Evolutionary conservation across 1,284 basidiomycete genomes (phyloP).

Genomic region (Ceratobasidium sp.): DNA sequence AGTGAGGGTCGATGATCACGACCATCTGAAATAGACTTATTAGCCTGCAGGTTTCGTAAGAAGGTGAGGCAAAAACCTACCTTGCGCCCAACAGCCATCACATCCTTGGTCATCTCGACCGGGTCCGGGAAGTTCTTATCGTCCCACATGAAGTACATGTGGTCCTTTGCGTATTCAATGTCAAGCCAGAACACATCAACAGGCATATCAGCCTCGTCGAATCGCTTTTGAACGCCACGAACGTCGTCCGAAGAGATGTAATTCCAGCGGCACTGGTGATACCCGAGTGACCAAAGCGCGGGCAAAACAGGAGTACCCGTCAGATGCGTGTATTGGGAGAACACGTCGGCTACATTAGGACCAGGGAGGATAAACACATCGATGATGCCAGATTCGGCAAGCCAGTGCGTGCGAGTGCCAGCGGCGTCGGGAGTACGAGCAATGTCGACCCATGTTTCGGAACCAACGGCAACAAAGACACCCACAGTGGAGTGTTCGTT

Average conservation of each 20-base stretch:
- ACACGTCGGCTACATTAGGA: slow-evolving; percentile 83
- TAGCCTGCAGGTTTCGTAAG: too few relatives aligned
- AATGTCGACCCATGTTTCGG: slow-evolving; percentile 97
- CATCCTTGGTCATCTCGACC: slow-evolving; percentile 90
- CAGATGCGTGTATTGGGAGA: slow-evolving; percentile 86
- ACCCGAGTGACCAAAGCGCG: slow-evolving; percentile 91
- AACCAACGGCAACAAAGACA: slow-evolving; percentile 90
- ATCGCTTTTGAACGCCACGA: slow-evolving; percentile 85
- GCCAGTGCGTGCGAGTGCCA: slow-evolving; percentile 89
- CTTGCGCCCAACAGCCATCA: slow-evolving; percentile 89
- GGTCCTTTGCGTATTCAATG: slow-evolving; percentile 95
- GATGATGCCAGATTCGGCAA: slow-evolving; percentile 96
- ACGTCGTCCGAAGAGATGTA: slow-evolving; percentile 94
- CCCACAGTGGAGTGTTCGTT: slow-evolving; percentile 85
- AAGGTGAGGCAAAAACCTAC: slow-evolving; percentile 60
- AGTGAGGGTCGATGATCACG: slow-evolving; percentile 95
- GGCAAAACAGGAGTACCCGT: slow-evolving; percentile 91
- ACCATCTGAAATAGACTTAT: slow-evolving; percentile 77
- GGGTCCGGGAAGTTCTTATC: slow-evolving; percentile 93
- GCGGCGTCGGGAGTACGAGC: slow-evolving; percentile 71
- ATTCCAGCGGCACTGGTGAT: slow-evolving; percentile 99
- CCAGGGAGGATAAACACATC: slow-evolving; percentile 96
- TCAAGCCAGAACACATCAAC: slow-evolving; percentile 99
- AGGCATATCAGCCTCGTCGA: slow-evolving; percentile 95
- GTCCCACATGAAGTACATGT: slow-evolving; percentile 99